Percentiles rank a stretch among this genome's conserved stretches.
Evolutionary conservation across 2,329 filamentous ascomycete genomes (phyloP).

Genomic region (Passalora sequoiae): DNA sequence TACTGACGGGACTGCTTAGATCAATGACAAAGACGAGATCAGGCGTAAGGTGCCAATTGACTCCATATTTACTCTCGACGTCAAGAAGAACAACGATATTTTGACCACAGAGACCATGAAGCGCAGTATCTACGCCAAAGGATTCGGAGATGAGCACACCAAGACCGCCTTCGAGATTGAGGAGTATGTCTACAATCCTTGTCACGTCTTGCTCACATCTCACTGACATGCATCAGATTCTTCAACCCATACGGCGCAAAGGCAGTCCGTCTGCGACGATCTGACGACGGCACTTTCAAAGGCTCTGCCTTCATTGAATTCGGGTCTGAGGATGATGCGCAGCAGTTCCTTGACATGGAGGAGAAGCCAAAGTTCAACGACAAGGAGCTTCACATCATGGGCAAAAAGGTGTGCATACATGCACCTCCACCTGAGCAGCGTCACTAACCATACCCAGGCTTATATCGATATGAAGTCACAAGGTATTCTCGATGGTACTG

Average conservation of each 20-base stretch:
- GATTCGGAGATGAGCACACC: constrained; percentile 79
- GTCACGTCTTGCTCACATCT: neutral
- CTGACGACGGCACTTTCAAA: constrained; percentile 72
- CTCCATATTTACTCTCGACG: constrained; percentile 45
- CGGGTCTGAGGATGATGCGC: constrained; percentile 66
- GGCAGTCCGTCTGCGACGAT: constrained; percentile 79
- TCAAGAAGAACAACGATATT: constrained; percentile 52
- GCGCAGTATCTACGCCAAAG: constrained; percentile 84
- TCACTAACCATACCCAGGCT: too few relatives aligned
- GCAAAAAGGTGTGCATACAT: constrained; percentile 55
- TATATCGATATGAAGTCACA: constrained; percentile 59
- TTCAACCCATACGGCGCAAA: constrained; percentile 78
- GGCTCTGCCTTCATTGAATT: constrained; percentile 96
- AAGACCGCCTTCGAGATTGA: constrained; percentile 91
- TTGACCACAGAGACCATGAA: constrained; percentile 63
- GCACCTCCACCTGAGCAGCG: too few relatives aligned
- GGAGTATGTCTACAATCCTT: constrained; percentile 37
- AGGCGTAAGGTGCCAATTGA: constrained; percentile 68
- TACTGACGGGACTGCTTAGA: too few relatives aligned
- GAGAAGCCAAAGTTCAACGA: constrained; percentile 81
- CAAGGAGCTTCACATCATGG: constrained; percentile 72
- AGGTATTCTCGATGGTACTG: constrained; percentile 41
- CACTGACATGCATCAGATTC: constrained; percentile 46
- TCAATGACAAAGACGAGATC: constrained; percentile 67
- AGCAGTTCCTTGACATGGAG: constrained; percentile 74